Percentiles rank a stretch among this genome's conserved stretches.
phyloP scores from a whole-genome alignment of 331 rosid genomes.

The Dryas integrifolia region DNA sequence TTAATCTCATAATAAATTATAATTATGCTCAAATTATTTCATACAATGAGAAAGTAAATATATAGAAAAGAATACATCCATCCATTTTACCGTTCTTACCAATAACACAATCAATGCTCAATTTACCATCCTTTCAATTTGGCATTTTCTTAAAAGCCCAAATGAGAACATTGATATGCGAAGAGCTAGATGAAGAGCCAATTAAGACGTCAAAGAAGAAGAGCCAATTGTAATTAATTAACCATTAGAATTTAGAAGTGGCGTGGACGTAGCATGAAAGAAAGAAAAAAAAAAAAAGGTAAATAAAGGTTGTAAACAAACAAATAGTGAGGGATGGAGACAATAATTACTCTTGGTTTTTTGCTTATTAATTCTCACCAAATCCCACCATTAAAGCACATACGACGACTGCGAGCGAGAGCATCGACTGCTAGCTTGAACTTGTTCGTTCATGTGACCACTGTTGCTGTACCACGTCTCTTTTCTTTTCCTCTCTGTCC shows the following conservation, averaged over 20 bases:
- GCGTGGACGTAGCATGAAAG: not conserved
- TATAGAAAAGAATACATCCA: too few species aligned
- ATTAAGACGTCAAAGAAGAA: too few species aligned
- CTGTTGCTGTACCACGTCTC: constrained; percentile 10
- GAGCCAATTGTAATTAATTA: too few species aligned
- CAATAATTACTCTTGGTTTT: constrained; percentile 27
- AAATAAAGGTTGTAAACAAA: not conserved
- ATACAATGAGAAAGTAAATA: too few species aligned
- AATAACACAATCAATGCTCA: too few species aligned
- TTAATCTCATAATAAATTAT: too few species aligned
- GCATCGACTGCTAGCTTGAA: not conserved
- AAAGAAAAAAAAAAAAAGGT: not conserved
- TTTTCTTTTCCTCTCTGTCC: not conserved
- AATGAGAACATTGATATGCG: too few species aligned
- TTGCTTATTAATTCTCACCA: constrained; percentile 25
- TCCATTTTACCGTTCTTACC: too few species aligned
- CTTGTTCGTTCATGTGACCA: not conserved
- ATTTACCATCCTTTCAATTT: too few species aligned
- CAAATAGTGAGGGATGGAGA: not conserved
- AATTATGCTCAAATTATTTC: too few species aligned
- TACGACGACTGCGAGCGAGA: not conserved
- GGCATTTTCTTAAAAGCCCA: too few species aligned
- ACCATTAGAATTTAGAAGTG: not conserved
- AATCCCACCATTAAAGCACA: constrained; percentile 24
- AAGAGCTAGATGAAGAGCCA: too few species aligned